Percentiles rank a stretch among this genome's conserved stretches.
Conservation (phyloP, 2,329 filamentous ascomycete genomes). For the Colletotrichum simmondsii region DNA sequence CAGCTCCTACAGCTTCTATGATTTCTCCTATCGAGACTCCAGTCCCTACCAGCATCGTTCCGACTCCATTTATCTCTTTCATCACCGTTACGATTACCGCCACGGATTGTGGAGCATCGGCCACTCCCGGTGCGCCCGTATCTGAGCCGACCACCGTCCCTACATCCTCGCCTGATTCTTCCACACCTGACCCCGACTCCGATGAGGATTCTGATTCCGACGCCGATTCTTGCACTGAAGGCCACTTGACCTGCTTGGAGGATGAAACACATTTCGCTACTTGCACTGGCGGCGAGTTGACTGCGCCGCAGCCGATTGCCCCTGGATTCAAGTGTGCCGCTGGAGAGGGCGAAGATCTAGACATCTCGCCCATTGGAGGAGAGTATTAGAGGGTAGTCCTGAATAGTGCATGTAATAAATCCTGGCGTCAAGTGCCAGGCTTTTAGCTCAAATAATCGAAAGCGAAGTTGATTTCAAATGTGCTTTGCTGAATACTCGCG, state of each 20-base stretch:
- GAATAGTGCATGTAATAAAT: background rate
- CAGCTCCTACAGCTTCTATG: background rate
- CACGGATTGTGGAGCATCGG: background rate
- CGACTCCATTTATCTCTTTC: conserved; percentile 5
- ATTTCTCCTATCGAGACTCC: background rate
- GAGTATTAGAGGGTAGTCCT: background rate
- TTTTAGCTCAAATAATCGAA: background rate
- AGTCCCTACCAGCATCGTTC: background rate
- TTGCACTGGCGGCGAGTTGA: conserved; percentile 27
- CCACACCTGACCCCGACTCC: background rate
- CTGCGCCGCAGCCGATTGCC: conserved; percentile 22
- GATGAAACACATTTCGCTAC: conserved; percentile 26
- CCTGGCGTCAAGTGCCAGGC: background rate
- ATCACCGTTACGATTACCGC: conserved; percentile 35
- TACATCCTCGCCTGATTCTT: background rate
- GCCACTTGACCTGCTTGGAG: conserved; percentile 14
- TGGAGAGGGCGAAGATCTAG: conserved; percentile 10
- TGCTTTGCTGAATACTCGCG: background rate
- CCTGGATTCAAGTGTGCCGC: conserved; percentile 27
- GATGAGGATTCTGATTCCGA: too few relatives aligned
- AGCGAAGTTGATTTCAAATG: background rate
- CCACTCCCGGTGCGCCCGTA: background rate
- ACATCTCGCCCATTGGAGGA: conserved; percentile 7
- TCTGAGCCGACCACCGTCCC: background rate
- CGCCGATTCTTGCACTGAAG: conserved; percentile 4